Base-by-base conservation (phyloP, 75 land plant genomes). In the Sequoia sempervirens region DNA sequence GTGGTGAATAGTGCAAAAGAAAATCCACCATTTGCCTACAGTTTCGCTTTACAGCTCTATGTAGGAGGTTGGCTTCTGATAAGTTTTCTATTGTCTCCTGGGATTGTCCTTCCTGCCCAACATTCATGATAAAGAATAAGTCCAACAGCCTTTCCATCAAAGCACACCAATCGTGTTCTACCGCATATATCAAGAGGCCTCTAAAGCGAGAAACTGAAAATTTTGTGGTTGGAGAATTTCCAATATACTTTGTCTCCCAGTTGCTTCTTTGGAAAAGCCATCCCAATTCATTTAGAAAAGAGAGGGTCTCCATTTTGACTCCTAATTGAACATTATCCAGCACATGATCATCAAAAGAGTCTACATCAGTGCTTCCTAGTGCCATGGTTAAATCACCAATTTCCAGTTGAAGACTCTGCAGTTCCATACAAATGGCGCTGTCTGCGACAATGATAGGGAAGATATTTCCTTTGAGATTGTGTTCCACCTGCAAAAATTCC, bases 91-190 rank as follows among this genome's bases (percentile, higher is more conserved):
- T 23, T 17, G 72, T 76, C 43, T 40, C 75, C 8, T 58, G 80
- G 41, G 61, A 36, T 23, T 80, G 58, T 58, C 75, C 80, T 43
- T 50, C 37, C 34, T 86, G 61, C 56, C 82, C 82, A 2, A 66
- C 66, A 43, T 81, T 41, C 66, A 61, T 61, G 26, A 61, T 61
- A 43, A 87, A 89, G 14, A 83, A 46, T 5, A 87, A 76, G 86
- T 89, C 90, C 43, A 89, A 70, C 36, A 89, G 83, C 75, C 53
- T 82, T 45, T 73, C 83, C 37, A 89, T 89, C 75, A 89, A 86
- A 68, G 90, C 90, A 87, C 89, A 87, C 90, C 90, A 89, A 76
- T 80, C 86, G 15, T 85, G 89, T 52, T 88, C 86, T 1, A 89
- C 86, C 2, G 90, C 89, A 85, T 68, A 87, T 38, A 81, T 82